These are phyloP conservation scores for Arctium lappa DNA, from an alignment of 129 eudicot genomes.

Conservation along the genomic window DNA sequence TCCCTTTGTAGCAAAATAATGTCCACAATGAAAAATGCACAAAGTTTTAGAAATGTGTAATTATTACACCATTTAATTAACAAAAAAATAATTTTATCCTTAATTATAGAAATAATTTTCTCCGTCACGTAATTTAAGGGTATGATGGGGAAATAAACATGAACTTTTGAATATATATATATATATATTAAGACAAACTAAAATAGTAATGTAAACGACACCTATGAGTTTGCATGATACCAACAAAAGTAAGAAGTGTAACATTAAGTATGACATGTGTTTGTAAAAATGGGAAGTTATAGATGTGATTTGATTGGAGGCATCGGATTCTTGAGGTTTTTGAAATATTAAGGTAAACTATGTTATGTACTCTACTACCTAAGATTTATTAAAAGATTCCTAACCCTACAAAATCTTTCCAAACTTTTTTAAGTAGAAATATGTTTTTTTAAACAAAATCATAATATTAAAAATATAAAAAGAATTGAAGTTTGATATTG, in stretches of 20 bases:
- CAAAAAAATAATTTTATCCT: too few species aligned
- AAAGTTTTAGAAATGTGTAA: too few species aligned
- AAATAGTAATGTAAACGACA: too few species aligned
- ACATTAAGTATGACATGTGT: neutral
- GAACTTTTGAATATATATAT: too few species aligned
- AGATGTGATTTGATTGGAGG: conserved; percentile 19
- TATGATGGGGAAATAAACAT: too few species aligned
- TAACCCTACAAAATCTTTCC: conserved; percentile 34
- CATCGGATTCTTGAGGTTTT: conserved; percentile 31
- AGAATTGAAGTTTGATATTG: neutral
- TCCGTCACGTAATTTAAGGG: too few species aligned
- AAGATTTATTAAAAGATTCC: conserved; percentile 25
- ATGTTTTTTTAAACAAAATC: neutral
- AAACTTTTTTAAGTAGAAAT: neutral
- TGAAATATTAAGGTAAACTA: conserved; percentile 29
- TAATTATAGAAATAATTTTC: too few species aligned
- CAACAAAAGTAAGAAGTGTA: conserved; percentile 14
- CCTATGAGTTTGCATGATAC: conserved; percentile 6
- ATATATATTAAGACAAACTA: too few species aligned
- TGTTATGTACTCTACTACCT: conserved; percentile 15
- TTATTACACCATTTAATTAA: too few species aligned
- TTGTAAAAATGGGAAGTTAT: conserved; percentile 25
- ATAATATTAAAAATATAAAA: neutral
- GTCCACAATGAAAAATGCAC: too few species aligned
- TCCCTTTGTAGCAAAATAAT: too few species aligned